Evolutionary conservation across 2,329 filamentous ascomycete genomes (phyloP), one percentile per base, ranked within the genome.

Genomic region (Pseudogymnoascus sp.): DNA sequence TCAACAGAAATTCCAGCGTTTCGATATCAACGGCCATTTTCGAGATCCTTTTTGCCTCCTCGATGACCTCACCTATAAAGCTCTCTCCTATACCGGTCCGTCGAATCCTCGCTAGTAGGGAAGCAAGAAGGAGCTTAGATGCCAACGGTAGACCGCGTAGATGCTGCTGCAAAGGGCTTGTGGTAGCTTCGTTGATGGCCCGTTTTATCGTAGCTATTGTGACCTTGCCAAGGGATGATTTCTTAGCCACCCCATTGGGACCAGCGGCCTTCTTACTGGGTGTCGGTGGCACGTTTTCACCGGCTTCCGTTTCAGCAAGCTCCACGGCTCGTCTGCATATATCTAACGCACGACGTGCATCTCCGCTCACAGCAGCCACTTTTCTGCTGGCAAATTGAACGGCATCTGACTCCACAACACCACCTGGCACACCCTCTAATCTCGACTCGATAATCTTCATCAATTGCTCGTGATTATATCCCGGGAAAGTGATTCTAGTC

Each of bases 401-500:
- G 12, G 95, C 96, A 72, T 99, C 95, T 1, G 91, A 80, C 65
- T 97, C 91, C 41, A 99, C 93, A 50, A 99, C 89, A 68, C 93
- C 87, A 26, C 91, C 92, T 1, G 90, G 89, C 0, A 98, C 91
- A 62, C 91, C 91, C 72, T 91, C 87, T 2, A 99, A 83, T 31
- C 95, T 89, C n/a, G 92, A 96, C 72, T 93, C 89, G 67, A 99
- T 97, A 72, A 99, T 99, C 69, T 89, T 89, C 89, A 98, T 96
- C 41, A 99, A 83, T 76, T 99, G 95, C 64, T 95, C 92, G 75
- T 99, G 93, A 63, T 92, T 97, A 76, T 99, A 99, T 22, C 95
- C 95, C 0, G 95, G 91, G 70, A 99, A 99, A 0, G 95, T 97
- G 72, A 99, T 97, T 71, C 96, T 86, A 6, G 93, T 97, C 59